These are phyloP conservation scores for Termitomyces sp. DNA, from an alignment of 768 basidiomycete genomes.

Conservation along the genomic window DNA sequence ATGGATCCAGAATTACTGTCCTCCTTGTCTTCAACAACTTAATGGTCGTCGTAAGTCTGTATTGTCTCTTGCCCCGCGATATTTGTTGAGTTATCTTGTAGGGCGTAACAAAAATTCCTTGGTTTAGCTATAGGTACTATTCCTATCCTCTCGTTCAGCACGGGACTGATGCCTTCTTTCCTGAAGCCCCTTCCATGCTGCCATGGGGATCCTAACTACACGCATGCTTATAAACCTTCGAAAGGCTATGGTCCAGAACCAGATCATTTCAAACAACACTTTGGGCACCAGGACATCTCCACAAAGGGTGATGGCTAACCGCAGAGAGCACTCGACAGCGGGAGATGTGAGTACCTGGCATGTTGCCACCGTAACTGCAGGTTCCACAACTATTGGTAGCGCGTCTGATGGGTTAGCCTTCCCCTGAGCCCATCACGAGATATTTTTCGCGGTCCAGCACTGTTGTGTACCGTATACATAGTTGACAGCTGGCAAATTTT, in stretches of 20 bases:
- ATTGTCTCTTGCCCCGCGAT: not conserved
- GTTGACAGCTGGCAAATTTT: not conserved
- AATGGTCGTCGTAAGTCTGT: slow-evolving; percentile 37
- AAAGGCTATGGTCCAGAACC: slow-evolving; percentile 27
- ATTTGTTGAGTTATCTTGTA: slow-evolving; percentile 12
- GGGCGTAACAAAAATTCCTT: slow-evolving; percentile 44
- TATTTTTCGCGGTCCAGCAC: not conserved
- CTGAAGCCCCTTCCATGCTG: slow-evolving; percentile 44
- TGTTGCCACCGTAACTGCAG: not conserved
- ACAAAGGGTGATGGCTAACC: not conserved
- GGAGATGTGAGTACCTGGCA: not conserved
- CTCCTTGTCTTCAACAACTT: slow-evolving; percentile 45
- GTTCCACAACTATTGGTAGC: not conserved
- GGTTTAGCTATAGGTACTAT: slow-evolving; percentile 46
- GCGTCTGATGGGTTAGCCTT: not conserved
- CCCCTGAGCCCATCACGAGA: not conserved
- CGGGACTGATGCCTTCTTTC: not conserved
- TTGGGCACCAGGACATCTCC: not conserved
- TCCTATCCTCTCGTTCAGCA: slow-evolving; percentile 1
- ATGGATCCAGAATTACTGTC: slow-evolving; percentile 30
- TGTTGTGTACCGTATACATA: not conserved
- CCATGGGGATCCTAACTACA: slow-evolving; percentile 43
- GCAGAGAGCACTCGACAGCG: not conserved
- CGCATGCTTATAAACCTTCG: slow-evolving; percentile 46
- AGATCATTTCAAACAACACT: slow-evolving; percentile 5